Evolutionary conservation across 2,329 filamentous ascomycete species (phyloP).

Genomic region (Zasmidium angulare): DNA sequence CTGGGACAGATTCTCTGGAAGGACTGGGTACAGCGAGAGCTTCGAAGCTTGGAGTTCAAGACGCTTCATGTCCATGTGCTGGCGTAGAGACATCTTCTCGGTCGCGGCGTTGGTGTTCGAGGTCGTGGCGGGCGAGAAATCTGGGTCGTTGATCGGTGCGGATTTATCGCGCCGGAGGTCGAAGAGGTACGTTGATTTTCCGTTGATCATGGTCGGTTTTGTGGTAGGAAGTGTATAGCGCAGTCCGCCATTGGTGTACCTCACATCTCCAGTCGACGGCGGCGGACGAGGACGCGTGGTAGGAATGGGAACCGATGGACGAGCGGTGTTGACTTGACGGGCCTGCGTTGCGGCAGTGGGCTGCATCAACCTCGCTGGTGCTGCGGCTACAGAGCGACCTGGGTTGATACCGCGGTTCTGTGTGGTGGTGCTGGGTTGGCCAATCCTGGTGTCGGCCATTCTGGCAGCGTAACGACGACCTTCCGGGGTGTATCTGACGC

Average conservation of each 20-base stretch:
- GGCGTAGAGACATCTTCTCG: slow-evolving; percentile 14
- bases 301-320: slow-evolving; percentile 16
- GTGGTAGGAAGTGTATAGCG: not conserved
- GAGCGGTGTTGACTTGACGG: slow-evolving; percentile 18
- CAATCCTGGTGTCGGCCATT: not conserved
- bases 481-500: not conserved
- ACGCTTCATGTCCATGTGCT: slow-evolving; percentile 18
- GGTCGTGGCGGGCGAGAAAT: too few species aligned
- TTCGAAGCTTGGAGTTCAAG: slow-evolving; percentile 16
- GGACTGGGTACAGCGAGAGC: slow-evolving; percentile 47
- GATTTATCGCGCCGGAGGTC: too few species aligned
- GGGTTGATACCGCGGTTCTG: slow-evolving; percentile 17
- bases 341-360: slow-evolving; percentile 6
- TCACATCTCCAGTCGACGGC: too few species aligned
- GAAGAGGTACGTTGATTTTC: not conserved
- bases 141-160: too few species aligned
- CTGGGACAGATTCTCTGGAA: slow-evolving; percentile 55
- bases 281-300: not conserved
- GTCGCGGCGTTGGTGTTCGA: not conserved
- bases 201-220: not conserved
- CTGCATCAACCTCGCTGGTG: not conserved
- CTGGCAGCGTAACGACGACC: not conserved
- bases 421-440: not conserved
- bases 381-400: too few species aligned
- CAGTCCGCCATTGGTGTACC: too few species aligned